These are phyloP conservation scores for Hypoxylon subgilvum DNA, from an alignment of 495 filamentous ascomycete species.

Conservation along the genomic window DNA sequence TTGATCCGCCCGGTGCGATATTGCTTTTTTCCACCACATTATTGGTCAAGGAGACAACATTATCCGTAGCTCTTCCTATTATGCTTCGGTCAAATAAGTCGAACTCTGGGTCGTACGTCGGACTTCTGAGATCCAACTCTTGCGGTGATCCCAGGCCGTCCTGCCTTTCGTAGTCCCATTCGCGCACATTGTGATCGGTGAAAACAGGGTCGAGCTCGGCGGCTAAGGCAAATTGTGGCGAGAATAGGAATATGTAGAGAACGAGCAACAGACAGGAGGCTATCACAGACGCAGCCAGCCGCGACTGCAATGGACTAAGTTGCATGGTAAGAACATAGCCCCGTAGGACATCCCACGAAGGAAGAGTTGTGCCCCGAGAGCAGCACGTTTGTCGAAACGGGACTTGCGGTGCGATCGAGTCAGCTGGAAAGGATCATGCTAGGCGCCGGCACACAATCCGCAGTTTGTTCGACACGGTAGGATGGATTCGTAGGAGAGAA, in stretches of 20 bases:
- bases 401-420: constrained; percentile 1
- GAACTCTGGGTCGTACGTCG: constrained; percentile 64
- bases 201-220: constrained; percentile 50
- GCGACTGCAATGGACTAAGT: constrained; percentile 70
- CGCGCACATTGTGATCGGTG: constrained; percentile 42
- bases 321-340: constrained; percentile 61
- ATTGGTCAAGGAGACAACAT: constrained; percentile 60
- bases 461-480: constrained; percentile 9
- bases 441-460: constrained; percentile 11
- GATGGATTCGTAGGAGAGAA: not conserved
- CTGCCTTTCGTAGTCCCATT: constrained; percentile 35
- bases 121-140: constrained; percentile 22
- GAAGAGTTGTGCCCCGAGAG: constrained; percentile 18
- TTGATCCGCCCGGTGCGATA: constrained; percentile 61
- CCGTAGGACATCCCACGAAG: constrained; percentile 39
- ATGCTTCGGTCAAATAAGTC: constrained; percentile 63
- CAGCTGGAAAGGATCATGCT: constrained; percentile 27
- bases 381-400: constrained; percentile 5
- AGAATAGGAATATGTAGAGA: constrained; percentile 62
- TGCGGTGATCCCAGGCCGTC: constrained; percentile 33
- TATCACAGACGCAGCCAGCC: constrained; percentile 67
- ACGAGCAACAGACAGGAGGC: constrained; percentile 61
- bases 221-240: constrained; percentile 64
- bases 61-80: constrained; percentile 63
- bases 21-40: constrained; percentile 64